Percentiles rank a stretch among this genome's conserved stretches.
phyloP scores from a whole-genome alignment of 106 monocot genomes.

The Alisma plantagoaquatica region DNA sequence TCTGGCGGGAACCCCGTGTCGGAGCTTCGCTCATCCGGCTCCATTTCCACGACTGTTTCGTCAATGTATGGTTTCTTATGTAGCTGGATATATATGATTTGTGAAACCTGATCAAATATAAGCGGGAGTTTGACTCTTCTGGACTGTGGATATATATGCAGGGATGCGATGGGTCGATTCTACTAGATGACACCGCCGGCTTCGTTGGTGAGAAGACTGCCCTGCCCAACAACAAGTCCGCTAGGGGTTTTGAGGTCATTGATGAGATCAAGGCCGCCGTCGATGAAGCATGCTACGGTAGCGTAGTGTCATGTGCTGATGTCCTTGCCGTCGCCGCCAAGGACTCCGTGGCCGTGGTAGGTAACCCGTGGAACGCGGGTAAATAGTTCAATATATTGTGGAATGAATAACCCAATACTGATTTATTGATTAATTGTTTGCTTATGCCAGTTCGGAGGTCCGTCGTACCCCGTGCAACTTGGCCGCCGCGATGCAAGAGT shows the following conservation, averaged over 20 bases:
- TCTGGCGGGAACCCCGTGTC: too few relatives aligned
- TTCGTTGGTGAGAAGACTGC: constrained; percentile 11
- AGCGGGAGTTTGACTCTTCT: too few relatives aligned
- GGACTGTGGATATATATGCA: too few relatives aligned
- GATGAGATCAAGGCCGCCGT: constrained; percentile 31
- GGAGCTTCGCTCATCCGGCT: too few relatives aligned
- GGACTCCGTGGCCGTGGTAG: constrained; percentile 32
- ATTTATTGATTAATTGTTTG: not conserved
- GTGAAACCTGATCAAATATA: too few relatives aligned
- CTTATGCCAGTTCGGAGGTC: constrained; percentile 8
- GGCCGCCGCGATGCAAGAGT: constrained; percentile 16
- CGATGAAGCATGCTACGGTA: constrained; percentile 15
- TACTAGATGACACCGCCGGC: constrained; percentile 7
- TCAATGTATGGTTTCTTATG: too few relatives aligned
- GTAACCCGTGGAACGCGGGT: not conserved
- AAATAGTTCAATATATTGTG: not conserved
- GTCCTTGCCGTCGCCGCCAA: constrained; percentile 43
- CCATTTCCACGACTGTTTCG: too few relatives aligned
- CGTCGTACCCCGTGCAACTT: constrained; percentile 1
- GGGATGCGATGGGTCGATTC: constrained; percentile 20
- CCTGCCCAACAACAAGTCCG: constrained; percentile 19
- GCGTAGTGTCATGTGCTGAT: constrained; percentile 44
- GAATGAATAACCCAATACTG: not conserved
- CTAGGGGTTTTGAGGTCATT: constrained; percentile 37
- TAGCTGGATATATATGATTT: too few relatives aligned